Base-by-base conservation (phyloP, 495 filamentous ascomycete genomes). In the Aspergillus baeticus region DNA sequence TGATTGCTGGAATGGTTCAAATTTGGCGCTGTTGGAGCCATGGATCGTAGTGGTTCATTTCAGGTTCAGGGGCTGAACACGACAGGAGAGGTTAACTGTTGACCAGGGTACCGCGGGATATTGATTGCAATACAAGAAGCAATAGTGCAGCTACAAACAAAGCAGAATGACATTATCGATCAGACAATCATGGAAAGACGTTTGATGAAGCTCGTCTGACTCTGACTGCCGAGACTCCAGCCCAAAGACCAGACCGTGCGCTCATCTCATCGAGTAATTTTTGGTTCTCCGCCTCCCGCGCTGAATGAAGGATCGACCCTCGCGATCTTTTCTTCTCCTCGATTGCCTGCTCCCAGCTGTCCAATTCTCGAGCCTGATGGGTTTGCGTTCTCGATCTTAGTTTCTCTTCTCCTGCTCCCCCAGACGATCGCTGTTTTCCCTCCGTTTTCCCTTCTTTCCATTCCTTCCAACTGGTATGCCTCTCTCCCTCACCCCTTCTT, bases 231-330 rank as follows among this genome's bases (percentile, higher is more conserved):
- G 4, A n/a, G n/a, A 29, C 26, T 29, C 26, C 8, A 29, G 26
- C 26, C 26, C 26, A 29, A 29, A 29, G 26, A 29, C 26, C 3
- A 29, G 26, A 8, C 26, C 26, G 26, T 29, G 26, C 26, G 26
- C 26, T 29, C 26, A 29, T 29, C 26, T 29, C 26, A 29, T 29
- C 26, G 26, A 29, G 26, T 29, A 29, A 29, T 29, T 29, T 29
- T 14, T 42, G 20, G 49, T 56, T n/a, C 58, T 60, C 58, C 58
- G 52, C 58, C 52, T 55, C 58, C 47, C 51, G 42, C 53, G 26
- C 34, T 33, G 51, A 54, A 44, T 39, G 10, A 21, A 50, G 18
- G 49, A 56, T 56, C 48, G 49, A 53, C 51, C 57, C 45, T 54
- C 34, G 36, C 34, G 36, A 52, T 39, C 49, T 42, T 38, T 51